These are phyloP conservation scores for Saturnispora ahearnii DNA, from an alignment of 805 yeast species.

Conservation along the genomic window DNA sequence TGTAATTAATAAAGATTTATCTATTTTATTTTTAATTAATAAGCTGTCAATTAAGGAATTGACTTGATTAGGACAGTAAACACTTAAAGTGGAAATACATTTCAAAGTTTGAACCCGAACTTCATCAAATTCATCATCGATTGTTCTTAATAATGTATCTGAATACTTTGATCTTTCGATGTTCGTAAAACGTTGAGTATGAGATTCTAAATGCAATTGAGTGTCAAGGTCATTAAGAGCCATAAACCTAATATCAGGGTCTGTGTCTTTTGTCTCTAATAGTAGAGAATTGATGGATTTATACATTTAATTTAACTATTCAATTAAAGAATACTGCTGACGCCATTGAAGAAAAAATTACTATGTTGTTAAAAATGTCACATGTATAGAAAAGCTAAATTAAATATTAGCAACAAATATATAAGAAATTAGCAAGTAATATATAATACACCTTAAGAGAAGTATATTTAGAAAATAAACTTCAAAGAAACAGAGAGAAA, in stretches of 20 bases:
- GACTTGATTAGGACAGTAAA: slow-evolving; percentile 22
- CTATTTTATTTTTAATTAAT: slow-evolving; percentile 22
- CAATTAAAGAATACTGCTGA: not conserved
- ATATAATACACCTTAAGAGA: not conserved
- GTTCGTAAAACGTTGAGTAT: slow-evolving; percentile 28
- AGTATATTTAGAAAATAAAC: not conserved
- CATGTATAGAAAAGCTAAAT: not conserved
- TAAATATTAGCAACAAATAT: not conserved
- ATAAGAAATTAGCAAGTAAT: not conserved
- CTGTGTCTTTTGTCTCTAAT: slow-evolving; percentile 52
- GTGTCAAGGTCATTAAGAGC: slow-evolving; percentile 66
- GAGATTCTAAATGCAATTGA: slow-evolving; percentile 25
- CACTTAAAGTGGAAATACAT: slow-evolving; percentile 32
- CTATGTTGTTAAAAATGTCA: not conserved
- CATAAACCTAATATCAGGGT: slow-evolving; percentile 80
- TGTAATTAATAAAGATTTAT: slow-evolving; percentile 29
- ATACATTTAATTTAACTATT: slow-evolving; percentile 13
- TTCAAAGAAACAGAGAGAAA: not conserved
- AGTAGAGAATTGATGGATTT: slow-evolving; percentile 24
- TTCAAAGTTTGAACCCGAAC: slow-evolving; percentile 69
- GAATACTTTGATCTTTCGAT: slow-evolving; percentile 27
- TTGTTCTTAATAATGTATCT: slow-evolving; percentile 20
- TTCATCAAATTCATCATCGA: slow-evolving; percentile 58
- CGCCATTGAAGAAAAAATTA: not conserved
- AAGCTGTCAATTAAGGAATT: slow-evolving; percentile 26